Evolutionary conservation across 768 basidiomycete genomes (phyloP).

Genomic region (Russula compacta): DNA sequence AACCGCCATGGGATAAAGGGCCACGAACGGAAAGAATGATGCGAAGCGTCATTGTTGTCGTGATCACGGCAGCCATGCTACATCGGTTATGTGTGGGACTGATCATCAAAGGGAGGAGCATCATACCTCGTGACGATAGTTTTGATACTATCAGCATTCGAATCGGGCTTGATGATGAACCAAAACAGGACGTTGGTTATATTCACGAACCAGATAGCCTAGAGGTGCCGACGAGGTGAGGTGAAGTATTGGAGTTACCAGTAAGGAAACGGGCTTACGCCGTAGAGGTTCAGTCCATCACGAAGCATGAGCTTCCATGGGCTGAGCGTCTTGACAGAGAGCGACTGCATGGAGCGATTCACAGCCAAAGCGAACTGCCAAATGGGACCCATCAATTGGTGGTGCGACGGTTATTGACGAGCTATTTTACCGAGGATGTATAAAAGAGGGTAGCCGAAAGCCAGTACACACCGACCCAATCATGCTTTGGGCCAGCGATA

Average conservation of each 20-base stretch:
- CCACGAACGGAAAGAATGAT: slow-evolving; percentile 79
- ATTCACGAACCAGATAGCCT: slow-evolving; percentile 73
- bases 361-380: slow-evolving; percentile 51
- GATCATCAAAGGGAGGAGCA: background rate
- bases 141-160: slow-evolving; percentile 53
- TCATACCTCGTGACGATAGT: slow-evolving; percentile 64
- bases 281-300: slow-evolving; percentile 81
- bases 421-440: slow-evolving; percentile 46
- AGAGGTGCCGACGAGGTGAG: background rate
- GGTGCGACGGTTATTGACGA: background rate
- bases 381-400: background rate
- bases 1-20: slow-evolving; percentile 60
- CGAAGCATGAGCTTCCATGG: slow-evolving; percentile 87
- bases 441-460: slow-evolving; percentile 65
- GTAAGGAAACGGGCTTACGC: slow-evolving; percentile 33
- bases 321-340: slow-evolving; percentile 46
- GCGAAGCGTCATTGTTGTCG: slow-evolving; percentile 80
- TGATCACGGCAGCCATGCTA: slow-evolving; percentile 79
- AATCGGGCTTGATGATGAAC: slow-evolving; percentile 71
- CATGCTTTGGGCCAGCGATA: slow-evolving; percentile 71
- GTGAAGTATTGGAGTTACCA: slow-evolving; percentile 6
- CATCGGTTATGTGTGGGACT: background rate
- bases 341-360: slow-evolving; percentile 48
- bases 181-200: slow-evolving; percentile 79
- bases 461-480: slow-evolving; percentile 88